Base-by-base conservation (phyloP, 768 basidiomycete species). In the Fistulinella prunicolor region DNA sequence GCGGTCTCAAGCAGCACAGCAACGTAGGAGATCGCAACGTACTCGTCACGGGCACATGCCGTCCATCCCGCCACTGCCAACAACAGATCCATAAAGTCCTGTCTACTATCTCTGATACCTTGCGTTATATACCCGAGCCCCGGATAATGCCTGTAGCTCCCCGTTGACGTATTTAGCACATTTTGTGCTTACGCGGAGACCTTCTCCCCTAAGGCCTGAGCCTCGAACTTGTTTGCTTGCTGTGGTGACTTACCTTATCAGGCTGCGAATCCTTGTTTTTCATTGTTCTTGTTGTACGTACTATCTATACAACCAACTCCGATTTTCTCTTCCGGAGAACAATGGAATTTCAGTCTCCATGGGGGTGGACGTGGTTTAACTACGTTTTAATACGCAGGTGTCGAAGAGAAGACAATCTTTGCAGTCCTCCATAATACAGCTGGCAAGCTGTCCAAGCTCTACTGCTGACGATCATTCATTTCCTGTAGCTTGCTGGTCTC, bases 11-110 rank as follows among this genome's bases (percentile, higher is more conserved):
- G 78, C 77, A 50, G 82, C 82, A 51, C 69, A 73, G 12, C 77
- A 80, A 58, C 71, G 76, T 54, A 79, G 81, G 55, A 84, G 78
- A 63, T 64, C 77, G 30, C 81, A 80, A 59, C 76, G 86, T 44
- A 74, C 77, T 9, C 68, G 71, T 4, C 66, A 68, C n/a, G 62
- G 42, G 29, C 55, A 60, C 9, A 46, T 41, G 24, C 64, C 64
- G 32, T 49, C 59, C 21, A 26, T 73, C 17, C 69, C 65, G 6
- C 49, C 62, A 3, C 51, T 71, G 20, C 67, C 71, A 8, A 46
- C 64, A 5, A 50, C 49, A 17, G 50, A 50, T 22, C 39, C 56
- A 22, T 64, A 49, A 32, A 24, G 24, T 29, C 30, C 23, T 40
- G 32, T 37, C 3, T 40, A 38, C 19, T 47, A 54, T 52, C 36